Evolutionary conservation across 768 basidiomycete species (phyloP), one percentile per base, ranked within the genome.

Genomic region (Leucocoprinus birnbaumii): DNA sequence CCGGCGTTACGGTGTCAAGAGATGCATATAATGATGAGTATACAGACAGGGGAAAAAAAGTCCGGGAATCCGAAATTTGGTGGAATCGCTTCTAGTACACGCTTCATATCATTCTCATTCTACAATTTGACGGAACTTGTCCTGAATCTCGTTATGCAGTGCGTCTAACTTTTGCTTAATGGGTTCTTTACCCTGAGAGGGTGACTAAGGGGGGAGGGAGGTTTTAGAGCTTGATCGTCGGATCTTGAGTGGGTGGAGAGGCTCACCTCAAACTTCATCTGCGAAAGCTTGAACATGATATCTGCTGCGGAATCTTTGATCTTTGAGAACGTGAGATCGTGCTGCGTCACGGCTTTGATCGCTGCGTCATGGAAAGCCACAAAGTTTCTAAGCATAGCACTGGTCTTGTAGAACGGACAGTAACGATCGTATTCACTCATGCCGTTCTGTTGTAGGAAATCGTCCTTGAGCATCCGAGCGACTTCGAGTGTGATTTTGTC

Each of bases 321-420:
- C 78, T 85, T 86, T 31, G 85, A 74, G 65, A 94, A 96, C 18
- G 92, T 92, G 56, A 89, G 73, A 63, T 94, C 90, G 49, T 87
- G 85, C 62, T 89, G 84, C 24, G 86, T 80, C 48, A 97, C 91
- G 19, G 92, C 89, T 65, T 83, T 87, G 66, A 89, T 78, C 7
- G 96, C 93, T n/a, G 82, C 77, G 67, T 98, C 91, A 68, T 97
- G 90, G 81, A 94, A 98, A 11, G 84, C 83, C 59, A 98, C 92
- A 67, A 96, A 93, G 73, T 96, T 96, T 66, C 83, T 84, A 68
- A 98, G 71, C 97, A 99, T 99, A 45, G 83, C 91, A 53, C 86
- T 89, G 43, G 95, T 97, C 87, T 98, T 97, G 85, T 97, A 97
- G 81, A 99, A 98, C 13, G 96, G 96, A 66, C 96, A 99, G 76